These are phyloP conservation scores for Heliosperma pusillum DNA, from an alignment of 148 eudicot species.

Conservation along the genomic window DNA sequence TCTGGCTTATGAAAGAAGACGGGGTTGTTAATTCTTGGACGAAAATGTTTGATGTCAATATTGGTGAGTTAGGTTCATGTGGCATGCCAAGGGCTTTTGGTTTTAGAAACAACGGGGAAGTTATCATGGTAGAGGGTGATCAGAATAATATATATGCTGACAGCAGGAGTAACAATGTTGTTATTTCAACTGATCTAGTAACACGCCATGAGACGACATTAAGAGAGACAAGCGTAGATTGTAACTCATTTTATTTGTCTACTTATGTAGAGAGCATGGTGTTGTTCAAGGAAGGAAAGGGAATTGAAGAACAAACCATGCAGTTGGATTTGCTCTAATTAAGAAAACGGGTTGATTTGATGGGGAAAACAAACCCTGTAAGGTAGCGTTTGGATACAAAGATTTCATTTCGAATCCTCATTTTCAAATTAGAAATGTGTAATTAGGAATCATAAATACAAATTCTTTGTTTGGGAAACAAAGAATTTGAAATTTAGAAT, in stretches of 20 bases:
- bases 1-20: neutral
- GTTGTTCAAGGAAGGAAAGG: neutral
- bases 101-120: slow-evolving; percentile 1
- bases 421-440: no score
- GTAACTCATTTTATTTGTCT: neutral
- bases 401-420: no score
- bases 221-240: neutral
- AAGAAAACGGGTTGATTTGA: no score
- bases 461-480: no score
- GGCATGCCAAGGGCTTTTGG: neutral
- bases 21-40: neutral
- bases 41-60: neutral
- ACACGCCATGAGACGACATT: neutral
- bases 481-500: no score
- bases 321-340: no score
- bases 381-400: no score
- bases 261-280: no score
- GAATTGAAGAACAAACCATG: neutral
- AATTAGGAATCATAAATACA: no score
- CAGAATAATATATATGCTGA: no score
- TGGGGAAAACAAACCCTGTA: no score
- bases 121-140: neutral
- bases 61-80: neutral
- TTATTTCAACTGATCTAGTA: neutral
- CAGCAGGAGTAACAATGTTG: neutral